Conservation (phyloP, 2,329 filamentous ascomycete species). For the Hypoxylon sp. region DNA sequence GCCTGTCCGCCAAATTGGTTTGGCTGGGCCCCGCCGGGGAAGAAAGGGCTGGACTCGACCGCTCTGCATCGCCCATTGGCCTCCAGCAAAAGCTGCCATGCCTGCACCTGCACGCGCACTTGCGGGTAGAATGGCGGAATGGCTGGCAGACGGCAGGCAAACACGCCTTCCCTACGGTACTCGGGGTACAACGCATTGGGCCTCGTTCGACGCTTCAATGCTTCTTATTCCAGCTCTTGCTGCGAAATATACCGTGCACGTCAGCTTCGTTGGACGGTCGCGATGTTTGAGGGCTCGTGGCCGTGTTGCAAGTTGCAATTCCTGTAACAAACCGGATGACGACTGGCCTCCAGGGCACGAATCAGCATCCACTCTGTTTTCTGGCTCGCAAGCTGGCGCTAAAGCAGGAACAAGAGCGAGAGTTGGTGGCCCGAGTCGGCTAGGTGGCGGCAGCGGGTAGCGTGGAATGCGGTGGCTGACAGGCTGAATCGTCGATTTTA, state of each 20-base stretch:
- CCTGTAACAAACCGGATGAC: not conserved
- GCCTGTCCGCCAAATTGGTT: constrained; percentile 25
- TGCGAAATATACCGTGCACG: not conserved
- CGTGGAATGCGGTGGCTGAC: constrained; percentile 31
- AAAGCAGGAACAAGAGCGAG: constrained; percentile 36
- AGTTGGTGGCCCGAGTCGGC: constrained; percentile 11
- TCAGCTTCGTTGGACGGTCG: not conserved
- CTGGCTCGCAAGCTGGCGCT: constrained; percentile 29
- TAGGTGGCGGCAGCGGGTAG: constrained; percentile 31
- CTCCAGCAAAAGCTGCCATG: constrained; percentile 4
- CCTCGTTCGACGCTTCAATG: not conserved
- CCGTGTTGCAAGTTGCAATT: not conserved
- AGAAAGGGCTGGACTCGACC: constrained; percentile 21
- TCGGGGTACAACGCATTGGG: no score
- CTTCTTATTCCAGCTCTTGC: not conserved
- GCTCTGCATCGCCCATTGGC: constrained; percentile 18
- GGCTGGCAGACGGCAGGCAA: no score
- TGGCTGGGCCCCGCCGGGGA: constrained; percentile 20
- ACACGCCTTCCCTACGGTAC: constrained; percentile 1
- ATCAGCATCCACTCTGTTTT: constrained; percentile 20
- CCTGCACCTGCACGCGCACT: no score
- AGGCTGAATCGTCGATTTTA: no score
- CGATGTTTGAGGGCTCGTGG: not conserved
- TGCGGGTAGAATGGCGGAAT: no score
- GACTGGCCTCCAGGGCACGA: constrained; percentile 6